Conservation (phyloP, 2,329 filamentous ascomycete genomes). For the Fusarium multiceps region DNA sequence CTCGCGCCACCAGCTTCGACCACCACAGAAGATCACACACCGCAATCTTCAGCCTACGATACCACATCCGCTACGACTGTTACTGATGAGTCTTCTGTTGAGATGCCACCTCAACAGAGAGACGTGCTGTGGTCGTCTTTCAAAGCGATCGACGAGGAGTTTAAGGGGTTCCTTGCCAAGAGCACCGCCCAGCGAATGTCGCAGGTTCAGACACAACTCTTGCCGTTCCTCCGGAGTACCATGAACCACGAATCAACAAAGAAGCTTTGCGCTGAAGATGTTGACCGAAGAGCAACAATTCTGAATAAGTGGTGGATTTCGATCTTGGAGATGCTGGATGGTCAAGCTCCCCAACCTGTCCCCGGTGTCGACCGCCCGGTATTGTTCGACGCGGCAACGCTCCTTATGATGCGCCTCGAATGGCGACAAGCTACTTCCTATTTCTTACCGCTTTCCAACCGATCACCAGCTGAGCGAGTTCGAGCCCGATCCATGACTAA, state of each 20-base stretch:
- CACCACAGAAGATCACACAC: slow-evolving; percentile 52
- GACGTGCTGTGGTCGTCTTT: slow-evolving; percentile 68
- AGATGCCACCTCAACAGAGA: slow-evolving; percentile 57
- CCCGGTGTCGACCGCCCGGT: slow-evolving; percentile 85
- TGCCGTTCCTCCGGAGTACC: slow-evolving; percentile 82
- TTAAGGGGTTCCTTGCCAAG: slow-evolving; percentile 74
- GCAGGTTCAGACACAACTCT: slow-evolving; percentile 75
- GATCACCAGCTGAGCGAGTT: slow-evolving; percentile 60
- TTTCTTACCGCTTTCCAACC: slow-evolving; percentile 71
- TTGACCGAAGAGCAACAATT: slow-evolving; percentile 82
- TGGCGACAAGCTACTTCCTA: slow-evolving; percentile 81
- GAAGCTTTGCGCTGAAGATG: slow-evolving; percentile 77
- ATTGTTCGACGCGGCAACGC: slow-evolving; percentile 80
- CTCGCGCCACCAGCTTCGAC: slow-evolving; percentile 56
- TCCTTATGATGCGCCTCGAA: slow-evolving; percentile 89
- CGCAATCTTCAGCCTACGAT: slow-evolving; percentile 55
- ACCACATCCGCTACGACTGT: slow-evolving; percentile 51
- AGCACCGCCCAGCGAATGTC: slow-evolving; percentile 78
- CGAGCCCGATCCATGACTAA: slow-evolving; percentile 60
- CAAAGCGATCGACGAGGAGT: slow-evolving; percentile 63
- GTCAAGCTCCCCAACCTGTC: slow-evolving; percentile 73
- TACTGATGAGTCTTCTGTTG: slow-evolving; percentile 59
- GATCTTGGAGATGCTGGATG: slow-evolving; percentile 83
- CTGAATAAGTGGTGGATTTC: slow-evolving; percentile 92
- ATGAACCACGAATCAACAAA: slow-evolving; percentile 73